phyloP scores from a whole-genome alignment of 495 filamentous ascomycete genomes.

The Neurospora discreta region DNA sequence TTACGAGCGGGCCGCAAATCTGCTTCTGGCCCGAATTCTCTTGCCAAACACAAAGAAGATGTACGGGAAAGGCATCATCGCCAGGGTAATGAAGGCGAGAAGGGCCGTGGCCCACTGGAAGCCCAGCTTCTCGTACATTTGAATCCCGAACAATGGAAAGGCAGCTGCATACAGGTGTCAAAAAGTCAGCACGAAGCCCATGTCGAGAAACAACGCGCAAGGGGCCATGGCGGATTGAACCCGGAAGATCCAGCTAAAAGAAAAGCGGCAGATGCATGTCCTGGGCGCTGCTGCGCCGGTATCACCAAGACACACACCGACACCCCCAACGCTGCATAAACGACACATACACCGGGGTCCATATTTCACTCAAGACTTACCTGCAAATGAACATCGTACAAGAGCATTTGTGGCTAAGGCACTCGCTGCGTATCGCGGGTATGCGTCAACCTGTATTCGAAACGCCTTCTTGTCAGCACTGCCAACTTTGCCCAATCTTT shows the following conservation, averaged over 20 bases:
- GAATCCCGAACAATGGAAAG: slow-evolving; percentile 38
- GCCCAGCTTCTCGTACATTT: slow-evolving; percentile 55
- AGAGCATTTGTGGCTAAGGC: slow-evolving; percentile 86
- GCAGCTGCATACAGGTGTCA: slow-evolving; percentile 25
- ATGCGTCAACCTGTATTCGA: slow-evolving; percentile 59
- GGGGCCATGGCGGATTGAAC: slow-evolving; percentile 22
- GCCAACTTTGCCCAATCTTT: not conserved
- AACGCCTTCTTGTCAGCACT: slow-evolving; percentile 16
- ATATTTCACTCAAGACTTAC: slow-evolving; percentile 43
- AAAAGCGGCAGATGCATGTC: slow-evolving; percentile 22
- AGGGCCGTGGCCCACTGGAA: slow-evolving; percentile 64
- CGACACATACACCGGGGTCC: not conserved
- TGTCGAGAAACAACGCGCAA: slow-evolving; percentile 31
- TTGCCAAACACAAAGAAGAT: slow-evolving; percentile 57
- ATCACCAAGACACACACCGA: not conserved
- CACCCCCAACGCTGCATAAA: not conserved
- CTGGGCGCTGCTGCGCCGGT: not conserved
- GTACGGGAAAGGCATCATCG: slow-evolving; percentile 61
- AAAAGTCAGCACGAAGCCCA: slow-evolving; percentile 2
- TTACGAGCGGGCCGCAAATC: slow-evolving; percentile 28
- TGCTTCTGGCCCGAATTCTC: slow-evolving; percentile 36
- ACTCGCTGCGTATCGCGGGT: slow-evolving; percentile 79
- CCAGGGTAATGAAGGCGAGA: slow-evolving; percentile 56
- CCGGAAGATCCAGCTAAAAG: slow-evolving; percentile 39
- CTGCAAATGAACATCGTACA: slow-evolving; percentile 71